phyloP scores from a whole-genome alignment of 2,329 filamentous ascomycete genomes.

The Camptophora hylomeconis region DNA sequence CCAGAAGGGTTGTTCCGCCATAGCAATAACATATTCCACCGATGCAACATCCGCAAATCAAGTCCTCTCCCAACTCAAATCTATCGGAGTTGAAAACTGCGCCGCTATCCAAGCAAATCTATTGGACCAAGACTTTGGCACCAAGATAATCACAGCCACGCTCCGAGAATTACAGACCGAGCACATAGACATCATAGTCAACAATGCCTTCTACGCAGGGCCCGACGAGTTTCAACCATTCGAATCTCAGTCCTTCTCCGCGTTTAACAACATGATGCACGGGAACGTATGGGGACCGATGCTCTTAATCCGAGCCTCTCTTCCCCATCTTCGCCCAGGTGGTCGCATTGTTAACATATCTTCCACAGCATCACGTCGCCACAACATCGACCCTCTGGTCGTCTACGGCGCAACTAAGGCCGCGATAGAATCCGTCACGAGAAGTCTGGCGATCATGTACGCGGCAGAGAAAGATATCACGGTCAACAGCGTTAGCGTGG shows the following conservation, averaged over 20 bases:
- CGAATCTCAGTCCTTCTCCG: constrained; percentile 13
- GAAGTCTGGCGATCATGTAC: constrained; percentile 31
- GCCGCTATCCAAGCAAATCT: constrained; percentile 10
- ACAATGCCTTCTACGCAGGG: constrained; percentile 22
- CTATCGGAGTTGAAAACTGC: constrained; percentile 7
- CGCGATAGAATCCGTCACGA: constrained; percentile 33
- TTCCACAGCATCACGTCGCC: constrained; percentile 3
- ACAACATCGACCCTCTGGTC: too few relatives aligned
- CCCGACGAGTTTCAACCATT: constrained; percentile 11
- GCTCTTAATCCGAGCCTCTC: constrained; percentile 13
- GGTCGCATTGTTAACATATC: constrained; percentile 31
- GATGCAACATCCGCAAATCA: constrained; percentile 15
- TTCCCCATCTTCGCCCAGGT: constrained; percentile 8
- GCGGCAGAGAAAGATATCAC: constrained; percentile 28
- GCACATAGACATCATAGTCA: constrained; percentile 16
- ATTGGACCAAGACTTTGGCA: constrained; percentile 6
- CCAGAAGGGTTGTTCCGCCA: constrained; percentile 14
- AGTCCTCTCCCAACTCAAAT: constrained; percentile 17
- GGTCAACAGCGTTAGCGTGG: constrained; percentile 30
- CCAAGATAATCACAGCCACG: constrained; percentile 9
- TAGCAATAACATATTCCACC: constrained; percentile 20
- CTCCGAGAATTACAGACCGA: constrained; percentile 9
- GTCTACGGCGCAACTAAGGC: constrained; percentile 35
- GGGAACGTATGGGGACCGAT: constrained; percentile 15
- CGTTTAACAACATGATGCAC: constrained; percentile 11